phyloP scores from a whole-genome alignment of 2,329 filamentous ascomycete genomes.

The Dactylellina sp. region DNA sequence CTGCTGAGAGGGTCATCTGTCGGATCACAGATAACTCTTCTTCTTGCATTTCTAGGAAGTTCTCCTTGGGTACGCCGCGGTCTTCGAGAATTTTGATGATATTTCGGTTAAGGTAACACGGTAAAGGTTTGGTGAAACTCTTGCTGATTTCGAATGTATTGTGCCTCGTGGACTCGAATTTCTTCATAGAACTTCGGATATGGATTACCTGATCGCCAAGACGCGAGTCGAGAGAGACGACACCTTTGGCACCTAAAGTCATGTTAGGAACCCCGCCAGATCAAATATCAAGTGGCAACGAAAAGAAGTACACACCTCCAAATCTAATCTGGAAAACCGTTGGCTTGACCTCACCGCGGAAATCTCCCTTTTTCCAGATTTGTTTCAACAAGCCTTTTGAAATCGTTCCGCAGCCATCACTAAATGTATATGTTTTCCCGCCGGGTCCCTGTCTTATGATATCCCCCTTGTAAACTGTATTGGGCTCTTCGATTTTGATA shows the following conservation, averaged over 20 bases:
- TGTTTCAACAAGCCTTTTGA: slow-evolving; percentile 71
- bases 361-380: slow-evolving; percentile 68
- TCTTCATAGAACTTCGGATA: slow-evolving; percentile 81
- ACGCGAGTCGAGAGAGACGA: slow-evolving; percentile 76
- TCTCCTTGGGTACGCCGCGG: slow-evolving; percentile 70
- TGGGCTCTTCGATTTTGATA: slow-evolving; percentile 63
- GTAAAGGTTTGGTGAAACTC: slow-evolving; percentile 74
- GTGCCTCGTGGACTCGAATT: slow-evolving; percentile 73
- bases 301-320: slow-evolving; percentile 66
- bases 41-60: slow-evolving; percentile 75
- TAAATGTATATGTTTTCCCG: slow-evolving; percentile 72
- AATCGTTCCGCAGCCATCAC: slow-evolving; percentile 82
- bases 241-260: slow-evolving; percentile 75
- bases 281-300: not conserved
- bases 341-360: slow-evolving; percentile 65
- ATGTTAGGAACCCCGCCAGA: slow-evolving; percentile 1
- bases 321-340: slow-evolving; percentile 81
- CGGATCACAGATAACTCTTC: slow-evolving; percentile 73
- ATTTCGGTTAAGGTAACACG: slow-evolving; percentile 79
- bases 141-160: slow-evolving; percentile 78
- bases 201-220: slow-evolving; percentile 71
- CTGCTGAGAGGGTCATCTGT: slow-evolving; percentile 69
- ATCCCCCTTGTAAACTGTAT: slow-evolving; percentile 65
- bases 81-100: slow-evolving; percentile 90
- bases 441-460: slow-evolving; percentile 66